Evolutionary conservation across 805 yeast genomes (phyloP).

Genomic region (Cyberlindnera mississippiensis): DNA sequence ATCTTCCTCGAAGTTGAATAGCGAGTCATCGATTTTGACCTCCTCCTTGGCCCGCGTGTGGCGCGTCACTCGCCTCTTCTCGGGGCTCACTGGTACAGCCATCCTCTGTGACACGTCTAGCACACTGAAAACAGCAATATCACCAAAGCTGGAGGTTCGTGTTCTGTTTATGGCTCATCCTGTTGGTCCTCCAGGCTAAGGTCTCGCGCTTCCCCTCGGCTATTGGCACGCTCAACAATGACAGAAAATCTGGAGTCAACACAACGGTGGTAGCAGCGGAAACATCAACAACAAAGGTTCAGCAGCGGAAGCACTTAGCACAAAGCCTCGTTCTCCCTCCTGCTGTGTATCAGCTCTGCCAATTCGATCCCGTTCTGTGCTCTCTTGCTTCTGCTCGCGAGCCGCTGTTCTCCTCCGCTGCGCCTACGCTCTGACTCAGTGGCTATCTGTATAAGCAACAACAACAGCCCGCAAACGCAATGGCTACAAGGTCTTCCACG

Average conservation of each 20-base stretch:
- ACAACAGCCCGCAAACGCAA: background rate
- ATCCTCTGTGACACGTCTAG: no score
- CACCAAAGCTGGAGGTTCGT: no score
- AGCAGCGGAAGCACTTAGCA: no score
- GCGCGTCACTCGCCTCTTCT: slow-evolving; percentile 10
- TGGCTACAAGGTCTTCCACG: slow-evolving; percentile 6
- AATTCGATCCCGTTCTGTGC: no score
- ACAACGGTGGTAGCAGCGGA: background rate
- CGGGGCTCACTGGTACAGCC: slow-evolving; percentile 1
- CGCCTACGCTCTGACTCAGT: no score
- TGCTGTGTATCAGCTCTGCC: no score
- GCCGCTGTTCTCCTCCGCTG: no score
- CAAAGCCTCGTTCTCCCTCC: no score
- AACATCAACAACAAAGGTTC: background rate
- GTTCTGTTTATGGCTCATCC: no score
- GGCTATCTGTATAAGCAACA: background rate
- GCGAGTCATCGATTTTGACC: slow-evolving; percentile 17
- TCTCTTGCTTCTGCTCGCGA: no score
- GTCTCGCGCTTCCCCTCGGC: background rate
- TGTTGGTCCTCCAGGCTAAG: no score
- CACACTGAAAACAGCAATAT: no score
- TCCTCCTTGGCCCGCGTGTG: slow-evolving; percentile 22
- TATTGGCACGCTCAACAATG: background rate
- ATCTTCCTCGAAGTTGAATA: slow-evolving; percentile 27
- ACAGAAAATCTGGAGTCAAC: slow-evolving; percentile 1